Percentiles rank a stretch among this genome's conserved stretches.
Conservation (phyloP, 345 rosid genomes). For the Euphorbia lathyris region DNA sequence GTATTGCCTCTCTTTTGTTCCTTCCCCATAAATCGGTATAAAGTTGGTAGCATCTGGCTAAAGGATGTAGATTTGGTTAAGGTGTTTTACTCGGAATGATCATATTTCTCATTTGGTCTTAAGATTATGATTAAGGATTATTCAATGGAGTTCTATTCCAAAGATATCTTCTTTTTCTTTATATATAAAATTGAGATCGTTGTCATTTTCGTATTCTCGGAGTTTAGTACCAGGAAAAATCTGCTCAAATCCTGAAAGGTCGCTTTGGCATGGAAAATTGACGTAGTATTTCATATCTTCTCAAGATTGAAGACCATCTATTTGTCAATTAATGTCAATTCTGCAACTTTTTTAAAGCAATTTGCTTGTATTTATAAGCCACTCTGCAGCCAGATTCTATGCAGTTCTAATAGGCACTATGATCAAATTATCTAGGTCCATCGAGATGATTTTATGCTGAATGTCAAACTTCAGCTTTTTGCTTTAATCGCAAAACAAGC, state of each 20-base stretch:
- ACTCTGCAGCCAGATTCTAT: conserved; percentile 8
- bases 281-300: neutral
- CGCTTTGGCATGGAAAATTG: neutral
- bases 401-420: conserved; percentile 12
- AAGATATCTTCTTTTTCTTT: neutral
- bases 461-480: conserved; percentile 79
- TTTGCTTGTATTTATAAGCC: conserved; percentile 2
- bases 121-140: neutral
- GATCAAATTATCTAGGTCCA: conserved; percentile 52
- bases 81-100: neutral
- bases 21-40: too few species aligned
- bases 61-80: too few species aligned
- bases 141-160: neutral
- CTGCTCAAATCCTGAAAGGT: neutral
- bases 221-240: neutral
- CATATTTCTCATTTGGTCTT: too few species aligned
- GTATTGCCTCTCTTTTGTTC: too few species aligned
- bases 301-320: neutral
- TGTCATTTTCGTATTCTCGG: neutral
- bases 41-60: too few species aligned
- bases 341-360: neutral
- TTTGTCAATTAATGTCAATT: neutral
- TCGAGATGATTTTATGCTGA: conserved; percentile 69
- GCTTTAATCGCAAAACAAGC: conserved; percentile 78
- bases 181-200: neutral